These are phyloP conservation scores for Mrakia blollopis DNA, from an alignment of 768 basidiomycete genomes.

Conservation along the genomic window DNA sequence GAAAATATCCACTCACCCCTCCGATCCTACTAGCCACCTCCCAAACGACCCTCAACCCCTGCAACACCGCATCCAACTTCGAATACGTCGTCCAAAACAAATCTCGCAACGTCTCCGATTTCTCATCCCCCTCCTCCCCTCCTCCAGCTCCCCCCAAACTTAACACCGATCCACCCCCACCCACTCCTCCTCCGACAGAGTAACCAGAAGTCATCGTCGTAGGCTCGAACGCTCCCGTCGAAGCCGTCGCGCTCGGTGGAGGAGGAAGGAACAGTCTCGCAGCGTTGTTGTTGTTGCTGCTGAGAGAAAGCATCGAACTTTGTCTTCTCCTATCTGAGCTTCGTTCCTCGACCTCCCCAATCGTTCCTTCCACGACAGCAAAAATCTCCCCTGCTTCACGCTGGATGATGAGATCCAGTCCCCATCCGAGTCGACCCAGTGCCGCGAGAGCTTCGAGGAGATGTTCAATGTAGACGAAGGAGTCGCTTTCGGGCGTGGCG, in stretches of 20 bases:
- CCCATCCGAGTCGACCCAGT: slow-evolving; percentile 77
- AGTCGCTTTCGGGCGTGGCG: slow-evolving; percentile 81
- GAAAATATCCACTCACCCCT: slow-evolving; percentile 57
- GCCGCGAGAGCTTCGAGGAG: slow-evolving; percentile 88
- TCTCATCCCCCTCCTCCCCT: slow-evolving; percentile 47
- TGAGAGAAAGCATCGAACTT: background rate
- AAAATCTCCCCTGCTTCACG: slow-evolving; percentile 79
- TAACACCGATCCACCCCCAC: background rate
- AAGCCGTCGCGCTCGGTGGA: slow-evolving; percentile 1
- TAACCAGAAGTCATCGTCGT: too few relatives aligned
- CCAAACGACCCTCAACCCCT: slow-evolving; percentile 80
- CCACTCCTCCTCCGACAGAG: background rate
- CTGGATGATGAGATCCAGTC: slow-evolving; percentile 76
- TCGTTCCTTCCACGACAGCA: slow-evolving; percentile 72
- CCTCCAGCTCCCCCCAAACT: too few relatives aligned
- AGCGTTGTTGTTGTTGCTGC: too few relatives aligned
- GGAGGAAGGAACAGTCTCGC: slow-evolving; percentile 22
- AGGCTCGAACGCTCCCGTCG: background rate
- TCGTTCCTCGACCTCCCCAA: slow-evolving; percentile 88
- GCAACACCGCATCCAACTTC: slow-evolving; percentile 86
- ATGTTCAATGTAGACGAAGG: slow-evolving; percentile 87
- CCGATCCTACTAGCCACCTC: slow-evolving; percentile 88
- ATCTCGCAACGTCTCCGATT: slow-evolving; percentile 81
- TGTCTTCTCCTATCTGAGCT: slow-evolving; percentile 30
- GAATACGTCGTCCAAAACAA: slow-evolving; percentile 97